Conservation (phyloP, 352 stramenopile genomes). For the Phytophthora parvispora region DNA sequence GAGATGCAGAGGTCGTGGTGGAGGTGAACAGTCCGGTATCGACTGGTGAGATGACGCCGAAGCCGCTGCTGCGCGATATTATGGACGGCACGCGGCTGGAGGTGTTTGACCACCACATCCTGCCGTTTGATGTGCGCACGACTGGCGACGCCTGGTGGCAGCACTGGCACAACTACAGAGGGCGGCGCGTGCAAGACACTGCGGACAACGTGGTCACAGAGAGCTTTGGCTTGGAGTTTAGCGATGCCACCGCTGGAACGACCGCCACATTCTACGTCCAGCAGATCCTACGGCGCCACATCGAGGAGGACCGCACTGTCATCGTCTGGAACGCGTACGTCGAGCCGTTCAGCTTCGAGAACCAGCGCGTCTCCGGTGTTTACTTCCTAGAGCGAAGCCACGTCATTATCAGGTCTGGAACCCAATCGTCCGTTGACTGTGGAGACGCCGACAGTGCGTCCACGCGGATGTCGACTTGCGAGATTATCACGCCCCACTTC, state of each 20-base stretch:
- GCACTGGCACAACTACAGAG: constrained; percentile 21
- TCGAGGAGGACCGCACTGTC: constrained; percentile 52
- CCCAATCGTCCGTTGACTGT: background rate
- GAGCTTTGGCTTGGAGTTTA: constrained; percentile 57
- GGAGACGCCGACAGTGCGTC: constrained; percentile 13
- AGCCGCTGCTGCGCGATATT: constrained; percentile 31
- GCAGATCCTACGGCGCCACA: constrained; percentile 56
- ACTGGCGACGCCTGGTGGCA: constrained; percentile 41
- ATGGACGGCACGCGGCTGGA: constrained; percentile 41
- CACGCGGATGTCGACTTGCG: constrained; percentile 57
- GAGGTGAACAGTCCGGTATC: constrained; percentile 26
- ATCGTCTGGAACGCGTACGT: constrained; percentile 67
- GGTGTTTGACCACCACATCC: constrained; percentile 39
- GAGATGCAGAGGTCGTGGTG: constrained; percentile 30
- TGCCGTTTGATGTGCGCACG: constrained; percentile 40
- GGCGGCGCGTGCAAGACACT: constrained; percentile 12
- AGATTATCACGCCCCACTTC: constrained; percentile 55
- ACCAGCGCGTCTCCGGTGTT: constrained; percentile 44
- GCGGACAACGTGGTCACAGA: constrained; percentile 54
- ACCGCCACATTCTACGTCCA: constrained; percentile 48
- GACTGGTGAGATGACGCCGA: background rate
- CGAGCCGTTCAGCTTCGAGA: constrained; percentile 57
- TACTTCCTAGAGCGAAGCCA: constrained; percentile 63
- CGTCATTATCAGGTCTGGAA: constrained; percentile 51
- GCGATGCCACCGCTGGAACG: constrained; percentile 42